Evolutionary conservation across 192 early-diverging fungal species (phyloP).

Genomic region (Bifiguratus adelaidae): DNA sequence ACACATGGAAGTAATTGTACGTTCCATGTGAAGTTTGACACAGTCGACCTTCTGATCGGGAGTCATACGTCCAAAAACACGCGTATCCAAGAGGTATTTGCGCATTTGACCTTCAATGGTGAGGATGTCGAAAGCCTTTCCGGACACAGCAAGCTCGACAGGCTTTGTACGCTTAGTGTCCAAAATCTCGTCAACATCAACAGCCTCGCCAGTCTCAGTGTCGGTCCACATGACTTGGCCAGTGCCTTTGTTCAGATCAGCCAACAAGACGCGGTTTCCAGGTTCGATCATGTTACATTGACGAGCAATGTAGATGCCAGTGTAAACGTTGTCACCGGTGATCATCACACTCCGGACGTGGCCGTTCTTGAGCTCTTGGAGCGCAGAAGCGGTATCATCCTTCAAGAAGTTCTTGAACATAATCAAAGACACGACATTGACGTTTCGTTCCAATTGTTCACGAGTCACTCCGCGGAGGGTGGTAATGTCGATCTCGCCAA

Average conservation of each 20-base stretch:
- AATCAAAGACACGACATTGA: constrained; percentile 48
- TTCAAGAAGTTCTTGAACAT: constrained; percentile 75
- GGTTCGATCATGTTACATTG: constrained; percentile 34
- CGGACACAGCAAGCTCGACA: constrained; percentile 62
- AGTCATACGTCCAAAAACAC: constrained; percentile 73
- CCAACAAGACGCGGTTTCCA: constrained; percentile 28
- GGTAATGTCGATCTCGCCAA: constrained; percentile 30
- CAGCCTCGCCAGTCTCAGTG: constrained; percentile 27
- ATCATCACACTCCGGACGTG: constrained; percentile 73
- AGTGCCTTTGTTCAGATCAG: constrained; percentile 29
- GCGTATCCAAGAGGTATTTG: constrained; percentile 49
- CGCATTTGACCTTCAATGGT: constrained; percentile 28
- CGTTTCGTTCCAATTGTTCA: constrained; percentile 48
- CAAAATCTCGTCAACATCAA: constrained; percentile 17
- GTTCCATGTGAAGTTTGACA: constrained; percentile 65
- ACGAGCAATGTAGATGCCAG: constrained; percentile 65
- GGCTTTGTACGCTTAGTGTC: constrained; percentile 15
- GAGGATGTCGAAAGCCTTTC: constrained; percentile 50
- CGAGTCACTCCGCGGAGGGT: constrained; percentile 27
- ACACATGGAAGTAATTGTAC: constrained; percentile 70
- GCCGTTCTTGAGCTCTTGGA: constrained; percentile 57
- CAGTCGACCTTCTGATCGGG: constrained; percentile 70
- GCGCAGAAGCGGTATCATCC: constrained; percentile 52
- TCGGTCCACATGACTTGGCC: constrained; percentile 43
- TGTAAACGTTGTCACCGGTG: constrained; percentile 70